Evolutionary conservation across 129 eudicot species (phyloP), one percentile per base, ranked within the genome.

Genomic region (Centella asiatica): DNA sequence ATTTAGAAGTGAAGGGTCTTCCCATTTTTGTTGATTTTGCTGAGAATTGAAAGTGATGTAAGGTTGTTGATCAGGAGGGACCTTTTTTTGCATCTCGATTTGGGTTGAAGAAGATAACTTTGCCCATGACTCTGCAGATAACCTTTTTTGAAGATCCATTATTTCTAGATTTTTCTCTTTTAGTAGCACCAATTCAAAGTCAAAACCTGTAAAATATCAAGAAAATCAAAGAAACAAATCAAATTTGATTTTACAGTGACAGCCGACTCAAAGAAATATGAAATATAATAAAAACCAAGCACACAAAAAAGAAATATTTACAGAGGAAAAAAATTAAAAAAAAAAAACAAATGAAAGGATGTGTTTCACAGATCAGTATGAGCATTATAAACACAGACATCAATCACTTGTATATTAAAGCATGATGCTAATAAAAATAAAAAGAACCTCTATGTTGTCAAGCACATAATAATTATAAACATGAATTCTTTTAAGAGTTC

Each of bases 141-240:
- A 53, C 69, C 67, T 73, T 55, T 87, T 83, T n/a, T 76, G 78
- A 26, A 74, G 79, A 72, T 87, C 88, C 92, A 83, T 83, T 48
- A 83, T 83, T 42, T 67, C 46, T 2, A 52, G 60, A 29, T n/a
- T 44, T 42, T 42, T 33, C 34, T 26, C 36, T 17, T 33, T 27
- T 25, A 33, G 49, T 34, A n/a, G 22, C 14, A 59, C 13, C 42
- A 56, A 56, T 37, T 10, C 47, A 39, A 55, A 37, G 20, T 45
- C n/a, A 48, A 55, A 51, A 54, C 36, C 75, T 56, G 60, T 37
- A 52, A 10, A 39, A 37, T 25, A 50, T 2, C 28, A 36, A 34
- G 70, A 66, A 27, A 14, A 50, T 44, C 9, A 26, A 18, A n/a
- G 0, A 40, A 62, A n/a, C 23, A 46, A 8, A 13, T 14, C 6